Conservation (phyloP, 2,329 filamentous ascomycete genomes). For the Dothiorella sarmentorum region DNA sequence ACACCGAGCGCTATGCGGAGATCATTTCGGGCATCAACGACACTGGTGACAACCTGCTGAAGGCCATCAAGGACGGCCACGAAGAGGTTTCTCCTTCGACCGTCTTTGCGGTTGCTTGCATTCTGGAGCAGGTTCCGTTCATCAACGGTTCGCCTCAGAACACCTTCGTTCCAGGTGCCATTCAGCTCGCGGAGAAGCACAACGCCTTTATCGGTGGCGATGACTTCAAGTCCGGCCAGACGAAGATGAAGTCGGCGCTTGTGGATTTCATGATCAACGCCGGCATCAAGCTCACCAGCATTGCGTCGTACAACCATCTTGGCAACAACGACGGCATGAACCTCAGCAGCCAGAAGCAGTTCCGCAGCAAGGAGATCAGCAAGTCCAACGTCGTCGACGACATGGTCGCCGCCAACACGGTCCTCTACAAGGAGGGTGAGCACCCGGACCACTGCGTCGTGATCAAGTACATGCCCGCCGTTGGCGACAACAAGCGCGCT, state of each 20-base stretch:
- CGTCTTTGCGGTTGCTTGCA: conserved; percentile 90
- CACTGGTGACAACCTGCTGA: conserved; percentile 89
- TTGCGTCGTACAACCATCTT: conserved; percentile 98
- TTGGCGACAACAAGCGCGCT: conserved; percentile 98
- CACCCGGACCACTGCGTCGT: conserved; percentile 98
- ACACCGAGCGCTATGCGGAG: conserved; percentile 95
- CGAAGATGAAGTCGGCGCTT: conserved; percentile 99
- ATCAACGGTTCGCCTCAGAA: conserved; percentile 99
- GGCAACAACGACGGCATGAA: conserved; percentile 99
- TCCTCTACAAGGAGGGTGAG: conserved; percentile 88
- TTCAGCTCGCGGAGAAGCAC: conserved; percentile 83
- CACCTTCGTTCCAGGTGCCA: conserved; percentile 92
- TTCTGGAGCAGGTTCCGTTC: conserved; percentile 85
- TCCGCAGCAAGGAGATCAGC: conserved; percentile 99
- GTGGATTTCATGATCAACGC: conserved; percentile 98
- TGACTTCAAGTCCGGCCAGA: conserved; percentile 99
- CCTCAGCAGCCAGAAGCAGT: conserved; percentile 93
- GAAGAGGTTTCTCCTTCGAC: conserved; percentile 92
- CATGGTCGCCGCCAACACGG: conserved; percentile 94
- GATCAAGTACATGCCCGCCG: conserved; percentile 99
- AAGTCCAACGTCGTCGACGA: conserved; percentile 99
- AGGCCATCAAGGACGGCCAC: conserved; percentile 81
- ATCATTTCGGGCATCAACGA: conserved; percentile 88
- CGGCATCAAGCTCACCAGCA: conserved; percentile 97
- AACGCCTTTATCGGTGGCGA: conserved; percentile 92